Base-by-base conservation (phyloP, 805 yeast genomes). In the Candida nonsorbophila region DNA sequence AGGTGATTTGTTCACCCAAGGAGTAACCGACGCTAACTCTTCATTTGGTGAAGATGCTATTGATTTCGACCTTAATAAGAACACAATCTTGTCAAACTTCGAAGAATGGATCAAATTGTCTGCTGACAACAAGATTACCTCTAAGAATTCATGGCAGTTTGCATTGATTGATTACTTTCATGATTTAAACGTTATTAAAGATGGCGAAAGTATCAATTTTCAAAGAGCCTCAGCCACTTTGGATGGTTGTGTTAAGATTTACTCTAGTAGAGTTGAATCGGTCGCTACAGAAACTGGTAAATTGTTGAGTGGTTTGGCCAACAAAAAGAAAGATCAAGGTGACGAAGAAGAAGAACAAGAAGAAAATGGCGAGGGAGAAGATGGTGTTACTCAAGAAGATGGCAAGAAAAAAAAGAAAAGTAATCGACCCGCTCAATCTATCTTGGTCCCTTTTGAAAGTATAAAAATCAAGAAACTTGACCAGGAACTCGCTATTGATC, bases 181-280 rank as follows among this genome's bases (percentile, higher is more conserved):
- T 42, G 75, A 72, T 39, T 53, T 72, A 53, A 64, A 62, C 26
- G 60, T 65, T 17, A 55, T 71, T 21, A 53, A 59, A 36, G 74
- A 68, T 37, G 70, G 68, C 6, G 55, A 53, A 9, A 48, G 45
- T 22, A 84, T 88, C 45, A 86, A 87, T 52, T 88, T 90, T 53
- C 95, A 85, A 51, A 76, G 79, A 42, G 97, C 97, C 0, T 77
- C 92, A 1, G 86, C 94, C 3, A 85, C 97, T 1, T 62, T 90
- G 14, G 97, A 88, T 47, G 97, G 97, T 0, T 88, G 97, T 63
- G 90, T 88, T 19, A 87, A 87, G 58, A 85, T 90, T 30, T 90
- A 90, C 51, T 76, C 88, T 8, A 83, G 94, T 10, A 72, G 97
- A 44, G 87, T 90, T 14, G 97, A 88, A 46, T 82, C 95, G 0